Evolutionary conservation across 2,329 filamentous ascomycete genomes (phyloP), one percentile per base, ranked within the genome.

Genomic region (Ophiocordyceps australis): DNA sequence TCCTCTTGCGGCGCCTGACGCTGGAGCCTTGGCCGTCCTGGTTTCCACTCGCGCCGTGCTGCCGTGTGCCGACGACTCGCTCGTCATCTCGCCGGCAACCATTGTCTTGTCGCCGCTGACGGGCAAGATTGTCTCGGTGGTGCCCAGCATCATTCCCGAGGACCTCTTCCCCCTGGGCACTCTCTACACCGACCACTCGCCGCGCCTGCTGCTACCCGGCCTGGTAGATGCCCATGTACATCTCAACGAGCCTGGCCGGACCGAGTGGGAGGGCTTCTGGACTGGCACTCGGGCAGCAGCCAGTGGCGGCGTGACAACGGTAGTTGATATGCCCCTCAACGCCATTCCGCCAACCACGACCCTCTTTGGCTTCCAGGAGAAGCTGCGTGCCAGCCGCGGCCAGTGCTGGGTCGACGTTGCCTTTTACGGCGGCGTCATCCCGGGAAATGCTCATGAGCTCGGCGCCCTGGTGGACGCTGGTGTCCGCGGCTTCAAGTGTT

Each of bases 401-500:
- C 77, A 95, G 54, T 93, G 86, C 54, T 98, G 86, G 86, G 82
- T 95, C 15, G 89, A 95, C 41, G 85, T 95, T n/a, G 89, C 83
- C 17, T 95, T 98, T 52, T 95, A 95, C 46, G 89, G 89, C 15
- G 89, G 89, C 17, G 72, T 95, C 20, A 73, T 98, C 24, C 89
- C 89, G 4, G 89, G 86, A 2, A 98, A 98, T 44, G 67, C 74
- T 3, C 50, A 65, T 9, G 73, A 95, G 41, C 55, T 98, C 28
- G 70, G 80, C 38, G 74, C 73, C 1, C 60, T 98, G 4, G 78
- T 95, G 1, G 65, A 80, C 29, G 77, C 72, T 21, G 89, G 89
- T 28, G 86, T 95, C 9, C 65, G 85, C 35, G 89, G 89, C 9
- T 95, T 98, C 64, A 98, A 98, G 54, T 86, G 86, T 1, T 98